Percentiles rank a stretch among this genome's conserved stretches.
phyloP scores from a whole-genome alignment of 768 basidiomycete species.

The Hygrophorus russula region DNA sequence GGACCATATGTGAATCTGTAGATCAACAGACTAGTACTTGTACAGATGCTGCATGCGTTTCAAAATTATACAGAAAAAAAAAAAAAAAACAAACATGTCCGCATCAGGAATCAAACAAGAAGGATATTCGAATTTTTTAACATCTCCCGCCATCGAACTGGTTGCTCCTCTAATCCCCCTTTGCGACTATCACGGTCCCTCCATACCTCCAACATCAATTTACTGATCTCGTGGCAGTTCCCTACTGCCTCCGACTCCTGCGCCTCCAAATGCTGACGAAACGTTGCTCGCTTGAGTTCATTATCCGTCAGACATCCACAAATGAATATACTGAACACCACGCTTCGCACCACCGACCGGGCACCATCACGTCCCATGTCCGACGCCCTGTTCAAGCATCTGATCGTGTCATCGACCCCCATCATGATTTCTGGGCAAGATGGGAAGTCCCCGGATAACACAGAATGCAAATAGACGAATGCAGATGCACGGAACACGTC shows the following conservation, averaged over 20 bases:
- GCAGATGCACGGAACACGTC: constrained; percentile 69
- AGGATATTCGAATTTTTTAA: constrained; percentile 42
- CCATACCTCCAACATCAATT: constrained; percentile 54
- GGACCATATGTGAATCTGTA: no score
- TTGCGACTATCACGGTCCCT: constrained; percentile 21
- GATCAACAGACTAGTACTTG: background rate
- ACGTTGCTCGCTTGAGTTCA: constrained; percentile 24
- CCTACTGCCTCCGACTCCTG: constrained; percentile 48
- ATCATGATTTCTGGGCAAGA: constrained; percentile 49
- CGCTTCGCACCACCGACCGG: constrained; percentile 58
- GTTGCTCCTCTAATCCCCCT: constrained; percentile 12
- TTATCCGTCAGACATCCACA: constrained; percentile 59
- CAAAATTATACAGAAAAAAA: no score
- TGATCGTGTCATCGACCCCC: constrained; percentile 43
- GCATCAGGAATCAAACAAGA: constrained; percentile 36
- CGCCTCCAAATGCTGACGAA: constrained; percentile 35
- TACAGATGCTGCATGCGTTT: no score
- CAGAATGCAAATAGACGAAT: constrained; percentile 62
- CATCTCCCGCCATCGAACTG: constrained; percentile 53
- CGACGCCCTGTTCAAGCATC: constrained; percentile 29
- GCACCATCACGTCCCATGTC: constrained; percentile 18
- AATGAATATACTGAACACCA: constrained; percentile 70
- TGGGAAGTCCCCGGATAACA: constrained; percentile 66
- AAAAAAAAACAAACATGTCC: constrained; percentile 1
- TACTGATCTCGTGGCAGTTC: constrained; percentile 46